These are phyloP conservation scores for Chenopodium formosanum DNA, from an alignment of 148 eudicot genomes.

Conservation along the genomic window DNA sequence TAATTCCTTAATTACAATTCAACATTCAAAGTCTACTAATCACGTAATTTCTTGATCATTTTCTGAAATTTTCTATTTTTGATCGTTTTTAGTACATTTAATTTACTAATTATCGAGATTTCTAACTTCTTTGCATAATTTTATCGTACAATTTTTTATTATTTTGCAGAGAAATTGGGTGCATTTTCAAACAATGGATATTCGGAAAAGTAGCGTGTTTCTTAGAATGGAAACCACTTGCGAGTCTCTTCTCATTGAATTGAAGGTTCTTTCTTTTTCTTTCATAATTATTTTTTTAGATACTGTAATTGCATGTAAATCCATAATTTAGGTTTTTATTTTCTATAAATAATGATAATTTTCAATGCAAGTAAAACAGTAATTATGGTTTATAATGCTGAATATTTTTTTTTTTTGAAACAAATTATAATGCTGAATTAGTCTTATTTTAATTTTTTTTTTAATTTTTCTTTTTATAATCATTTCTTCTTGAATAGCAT, in stretches of 20 bases:
- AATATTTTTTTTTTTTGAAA: no score
- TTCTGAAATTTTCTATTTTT: no score
- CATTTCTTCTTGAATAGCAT: neutral
- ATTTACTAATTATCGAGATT: no score
- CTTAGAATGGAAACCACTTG: conserved; percentile 58
- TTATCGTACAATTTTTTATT: no score
- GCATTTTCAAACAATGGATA: conserved; percentile 13
- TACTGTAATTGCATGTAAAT: neutral
- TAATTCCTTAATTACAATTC: neutral
- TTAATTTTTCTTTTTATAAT: no score
- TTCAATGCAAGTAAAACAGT: neutral
- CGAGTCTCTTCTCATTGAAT: conserved; percentile 54
- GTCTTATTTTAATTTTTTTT: neutral
- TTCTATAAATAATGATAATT: neutral
- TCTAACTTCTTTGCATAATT: no score
- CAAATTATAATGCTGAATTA: neutral
- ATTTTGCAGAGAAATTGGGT: conserved; percentile 1
- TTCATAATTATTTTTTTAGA: neutral
- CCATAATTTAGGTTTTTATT: neutral
- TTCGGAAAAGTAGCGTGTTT: conserved; percentile 34
- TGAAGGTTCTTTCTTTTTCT: conserved; percentile 46
- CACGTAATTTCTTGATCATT: conserved; percentile 1
- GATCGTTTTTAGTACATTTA: neutral
- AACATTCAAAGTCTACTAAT: neutral
- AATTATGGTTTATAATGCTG: neutral